Base-by-base conservation (phyloP, 164 flowering plant species). In the Kingdonia uniflora region DNA sequence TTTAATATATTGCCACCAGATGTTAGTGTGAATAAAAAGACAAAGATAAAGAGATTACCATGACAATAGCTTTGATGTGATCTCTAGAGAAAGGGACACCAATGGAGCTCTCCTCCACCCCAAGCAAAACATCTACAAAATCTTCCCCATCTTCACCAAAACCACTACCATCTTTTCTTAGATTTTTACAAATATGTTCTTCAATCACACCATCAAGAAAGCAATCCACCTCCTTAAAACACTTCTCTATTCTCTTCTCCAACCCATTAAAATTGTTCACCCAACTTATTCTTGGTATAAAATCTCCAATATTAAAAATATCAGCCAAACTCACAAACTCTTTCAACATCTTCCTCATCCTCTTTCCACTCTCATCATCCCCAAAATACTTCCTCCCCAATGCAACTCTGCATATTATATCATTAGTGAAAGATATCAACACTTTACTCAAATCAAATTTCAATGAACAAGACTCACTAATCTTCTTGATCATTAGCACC, bases 331-430 rank as follows among this genome's bases (percentile, higher is more conserved):
- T 16, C 6, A 5, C 0, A 43, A 59, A 16, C 4, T 59, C 42
- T 11, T 21, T 23, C 2, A 59, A 0, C 16, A 51, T 42, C 19
- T 42, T 43, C 48, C 13, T 35, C 26, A 14, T 51, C 55, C 4
- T 59, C 16, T 42, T 42, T 11, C 40, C 64, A 19, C 42, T 52
- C 24, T 39, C 51, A 17, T n/a, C n/a, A n/a, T 33, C 61, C 4
- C 21, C 69, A 13, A n/a, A 15, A 40, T 49, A 60, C 44, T 64
- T 67, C 53, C 50, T 60, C 65, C 71, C 68, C 5, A 67, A 54
- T 1, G 68, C 63, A 11, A 47, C 62, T 25, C 71, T 66, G 19
- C 65, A 60, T 17, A 61, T 29, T 22, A 67, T 49, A 26, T 48
- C 39, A n/a, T 50, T 67, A 0, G 58, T 41, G 0, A 63, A 26